Conservation (phyloP, 257 asterid genomes). For the Ajuga chamaepitys region DNA sequence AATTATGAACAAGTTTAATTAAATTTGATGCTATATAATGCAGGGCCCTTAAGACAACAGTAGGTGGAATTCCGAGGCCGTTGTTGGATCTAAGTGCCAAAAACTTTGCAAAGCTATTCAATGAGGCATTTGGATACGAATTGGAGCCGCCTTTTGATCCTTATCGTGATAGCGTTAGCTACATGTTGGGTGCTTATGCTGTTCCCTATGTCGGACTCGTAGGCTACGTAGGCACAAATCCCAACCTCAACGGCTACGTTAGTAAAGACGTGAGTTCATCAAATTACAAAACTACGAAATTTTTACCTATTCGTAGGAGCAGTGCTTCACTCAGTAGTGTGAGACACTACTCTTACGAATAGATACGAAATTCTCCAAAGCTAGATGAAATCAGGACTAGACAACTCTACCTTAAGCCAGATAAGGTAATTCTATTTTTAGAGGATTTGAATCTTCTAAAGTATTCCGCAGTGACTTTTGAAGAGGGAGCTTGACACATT, state of each 20-base stretch:
- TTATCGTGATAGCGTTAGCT: conserved; percentile 33
- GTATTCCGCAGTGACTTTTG: too few relatives aligned
- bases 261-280: conserved; percentile 23
- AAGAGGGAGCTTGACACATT: too few relatives aligned
- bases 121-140: conserved; percentile 38
- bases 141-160: conserved; percentile 44
- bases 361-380: too few relatives aligned
- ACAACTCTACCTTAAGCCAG: too few relatives aligned
- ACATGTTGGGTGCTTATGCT: conserved; percentile 32
- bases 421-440: too few relatives aligned
- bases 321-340: too few relatives aligned
- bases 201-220: conserved; percentile 41
- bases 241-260: conserved; percentile 21
- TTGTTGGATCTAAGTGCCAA: conserved; percentile 30
- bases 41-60: conserved; percentile 34
- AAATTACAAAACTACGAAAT: too few relatives aligned
- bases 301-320: too few relatives aligned
- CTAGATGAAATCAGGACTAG: too few relatives aligned
- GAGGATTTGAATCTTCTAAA: too few relatives aligned
- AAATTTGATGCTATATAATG: background rate
- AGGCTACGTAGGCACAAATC: conserved; percentile 48
- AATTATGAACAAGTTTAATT: too few relatives aligned
- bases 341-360: too few relatives aligned
- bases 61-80: conserved; percentile 43
- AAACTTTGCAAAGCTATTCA: conserved; percentile 27